phyloP scores from a whole-genome alignment of 148 eudicot genomes.

The Amaranthus palmeri region DNA sequence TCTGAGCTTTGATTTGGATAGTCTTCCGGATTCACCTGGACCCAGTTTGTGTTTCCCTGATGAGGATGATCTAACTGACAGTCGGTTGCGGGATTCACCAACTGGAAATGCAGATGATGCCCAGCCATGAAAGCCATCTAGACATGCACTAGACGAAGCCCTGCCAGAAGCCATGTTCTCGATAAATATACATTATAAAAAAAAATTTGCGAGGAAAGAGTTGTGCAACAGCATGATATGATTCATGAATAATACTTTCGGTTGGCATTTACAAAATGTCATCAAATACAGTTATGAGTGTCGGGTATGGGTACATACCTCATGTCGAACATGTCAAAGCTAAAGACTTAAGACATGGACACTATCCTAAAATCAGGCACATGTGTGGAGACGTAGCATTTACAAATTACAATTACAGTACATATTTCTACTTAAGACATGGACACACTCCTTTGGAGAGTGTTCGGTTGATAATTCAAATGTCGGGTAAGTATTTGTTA shows the following conservation, averaged over 20 bases:
- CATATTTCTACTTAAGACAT: too few species aligned
- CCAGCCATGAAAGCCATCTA: slow-evolving; percentile 40
- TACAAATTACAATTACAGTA: too few species aligned
- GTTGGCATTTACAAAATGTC: neutral
- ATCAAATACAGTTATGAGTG: too few species aligned
- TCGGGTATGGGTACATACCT: too few species aligned
- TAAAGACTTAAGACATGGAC: too few species aligned
- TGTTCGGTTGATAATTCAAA: too few species aligned
- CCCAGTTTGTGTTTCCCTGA: slow-evolving; percentile 74
- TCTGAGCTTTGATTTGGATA: slow-evolving; percentile 65
- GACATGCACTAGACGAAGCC: slow-evolving; percentile 42
- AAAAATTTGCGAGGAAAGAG: neutral
- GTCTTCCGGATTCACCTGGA: slow-evolving; percentile 39
- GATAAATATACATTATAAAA: neutral
- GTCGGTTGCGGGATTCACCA: slow-evolving; percentile 40
- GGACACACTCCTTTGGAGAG: too few species aligned
- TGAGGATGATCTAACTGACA: slow-evolving; percentile 33
- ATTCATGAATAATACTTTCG: neutral
- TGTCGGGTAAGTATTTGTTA: too few species aligned
- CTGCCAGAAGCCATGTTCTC: slow-evolving; percentile 29
- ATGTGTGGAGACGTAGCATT: too few species aligned
- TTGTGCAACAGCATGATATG: neutral
- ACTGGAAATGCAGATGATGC: slow-evolving; percentile 48
- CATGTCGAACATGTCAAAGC: too few species aligned
- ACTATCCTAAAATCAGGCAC: too few species aligned